These are phyloP conservation scores for Yamadazyma sp. DNA, from an alignment of 805 yeast species.

Conservation along the genomic window DNA sequence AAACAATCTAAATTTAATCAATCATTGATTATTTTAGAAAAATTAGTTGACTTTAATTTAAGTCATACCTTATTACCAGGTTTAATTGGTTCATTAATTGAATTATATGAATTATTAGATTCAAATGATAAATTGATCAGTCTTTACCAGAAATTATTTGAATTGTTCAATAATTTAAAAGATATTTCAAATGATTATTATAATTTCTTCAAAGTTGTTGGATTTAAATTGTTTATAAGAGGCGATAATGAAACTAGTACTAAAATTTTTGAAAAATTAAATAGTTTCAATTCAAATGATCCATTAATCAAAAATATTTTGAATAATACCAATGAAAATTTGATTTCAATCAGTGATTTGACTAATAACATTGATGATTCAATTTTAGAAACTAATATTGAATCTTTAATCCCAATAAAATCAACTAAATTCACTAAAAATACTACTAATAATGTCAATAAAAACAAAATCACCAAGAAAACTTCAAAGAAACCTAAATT, in stretches of 20 bases:
- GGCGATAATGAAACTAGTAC: constrained; percentile 12
- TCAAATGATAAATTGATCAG: constrained; percentile 27
- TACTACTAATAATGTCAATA: background rate
- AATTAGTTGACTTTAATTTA: constrained; percentile 16
- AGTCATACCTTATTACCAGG: constrained; percentile 40
- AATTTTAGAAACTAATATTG: constrained; percentile 30
- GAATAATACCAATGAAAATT: constrained; percentile 15
- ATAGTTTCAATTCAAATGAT: constrained; percentile 21
- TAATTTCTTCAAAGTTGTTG: constrained; percentile 28
- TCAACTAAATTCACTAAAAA: background rate
- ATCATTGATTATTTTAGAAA: constrained; percentile 34
- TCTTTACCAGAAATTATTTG: constrained; percentile 16
- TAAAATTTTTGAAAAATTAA: constrained; percentile 20
- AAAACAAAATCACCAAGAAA: constrained; percentile 22
- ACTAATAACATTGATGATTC: constrained; percentile 19
- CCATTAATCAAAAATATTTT: constrained; percentile 19
- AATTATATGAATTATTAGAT: constrained; percentile 47
- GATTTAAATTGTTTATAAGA: constrained; percentile 24
- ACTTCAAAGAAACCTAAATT: constrained; percentile 25
- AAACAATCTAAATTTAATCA: constrained; percentile 24
- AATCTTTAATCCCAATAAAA: constrained; percentile 19
- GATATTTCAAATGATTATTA: constrained; percentile 13
- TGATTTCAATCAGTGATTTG: constrained; percentile 23
- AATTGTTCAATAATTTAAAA: constrained; percentile 11
- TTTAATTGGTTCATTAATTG: constrained; percentile 46